Percentiles rank a stretch among this genome's conserved stretches.
These are phyloP conservation scores for Aspergillus pseudonomiae DNA, from an alignment of 2,329 filamentous ascomycete species.

Conservation along the genomic window DNA sequence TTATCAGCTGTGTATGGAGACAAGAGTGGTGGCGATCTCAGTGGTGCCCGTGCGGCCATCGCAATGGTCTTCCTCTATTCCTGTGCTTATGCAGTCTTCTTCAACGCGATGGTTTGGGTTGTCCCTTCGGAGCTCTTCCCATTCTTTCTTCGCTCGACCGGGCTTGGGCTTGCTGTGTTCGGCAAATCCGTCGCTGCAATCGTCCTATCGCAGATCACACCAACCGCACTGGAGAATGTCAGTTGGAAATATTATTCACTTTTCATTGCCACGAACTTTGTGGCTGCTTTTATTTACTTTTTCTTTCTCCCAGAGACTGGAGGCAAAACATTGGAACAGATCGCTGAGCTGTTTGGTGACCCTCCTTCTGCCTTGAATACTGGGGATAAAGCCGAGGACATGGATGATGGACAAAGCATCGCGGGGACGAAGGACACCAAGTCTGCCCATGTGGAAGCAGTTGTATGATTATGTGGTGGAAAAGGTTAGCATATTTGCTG, in stretches of 20 bases:
- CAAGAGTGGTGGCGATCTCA: slow-evolving; percentile 20
- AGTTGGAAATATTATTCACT: slow-evolving; percentile 46
- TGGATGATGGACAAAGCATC: slow-evolving; percentile 3
- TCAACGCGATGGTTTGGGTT: slow-evolving; percentile 42
- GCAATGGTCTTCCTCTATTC: slow-evolving; percentile 46
- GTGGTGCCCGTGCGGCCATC: slow-evolving; percentile 36
- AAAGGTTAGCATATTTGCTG: no score
- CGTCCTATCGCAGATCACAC: slow-evolving; percentile 36
- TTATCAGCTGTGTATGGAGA: slow-evolving; percentile 25
- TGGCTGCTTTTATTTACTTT: slow-evolving; percentile 38
- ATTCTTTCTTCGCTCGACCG: slow-evolving; percentile 34
- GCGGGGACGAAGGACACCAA: slow-evolving; percentile 29
- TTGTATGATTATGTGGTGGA: not conserved
- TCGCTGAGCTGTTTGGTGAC: slow-evolving; percentile 8
- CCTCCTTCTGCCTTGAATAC: not conserved
- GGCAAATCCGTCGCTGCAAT: slow-evolving; percentile 33
- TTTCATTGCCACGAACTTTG: slow-evolving; percentile 37
- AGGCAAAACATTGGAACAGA: slow-evolving; percentile 24
- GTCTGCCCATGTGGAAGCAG: slow-evolving; percentile 12
- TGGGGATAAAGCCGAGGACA: not conserved
- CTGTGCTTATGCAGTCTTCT: slow-evolving; percentile 40
- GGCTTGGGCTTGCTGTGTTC: slow-evolving; percentile 36
- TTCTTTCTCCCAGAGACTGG: slow-evolving; percentile 43
- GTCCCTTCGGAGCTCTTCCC: slow-evolving; percentile 40
- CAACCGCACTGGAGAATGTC: slow-evolving; percentile 39